Evolutionary conservation across 192 early-diverging fungal genomes (phyloP).

Genomic region (Spinellus fusiger): DNA sequence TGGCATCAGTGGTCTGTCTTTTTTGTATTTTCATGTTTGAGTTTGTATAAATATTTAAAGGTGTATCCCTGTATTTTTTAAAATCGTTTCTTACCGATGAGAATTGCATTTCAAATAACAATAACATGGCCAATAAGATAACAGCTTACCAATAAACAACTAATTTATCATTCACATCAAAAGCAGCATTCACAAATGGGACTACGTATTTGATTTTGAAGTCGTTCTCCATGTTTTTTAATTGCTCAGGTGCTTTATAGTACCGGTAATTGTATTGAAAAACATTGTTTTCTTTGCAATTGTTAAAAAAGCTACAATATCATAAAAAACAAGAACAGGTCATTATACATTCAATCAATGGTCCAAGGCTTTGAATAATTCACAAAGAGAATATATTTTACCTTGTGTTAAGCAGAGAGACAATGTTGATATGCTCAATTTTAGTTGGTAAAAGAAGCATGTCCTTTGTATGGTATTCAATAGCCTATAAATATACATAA

Average conservation of each 20-base stretch:
- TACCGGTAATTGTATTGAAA: constrained; percentile 1
- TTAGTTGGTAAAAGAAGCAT: constrained; percentile 1
- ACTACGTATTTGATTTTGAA: constrained; percentile 9
- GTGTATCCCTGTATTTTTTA: constrained; percentile 4
- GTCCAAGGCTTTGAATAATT: not conserved
- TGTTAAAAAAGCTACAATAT: constrained; percentile 3
- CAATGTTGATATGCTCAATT: constrained; percentile 9
- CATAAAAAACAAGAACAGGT: not conserved
- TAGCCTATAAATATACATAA: constrained; percentile 3
- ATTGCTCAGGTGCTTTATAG: constrained; percentile 4
- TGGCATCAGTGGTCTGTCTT: constrained; percentile 6
- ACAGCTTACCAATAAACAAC: constrained; percentile 10
- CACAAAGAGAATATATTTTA: constrained; percentile 1
- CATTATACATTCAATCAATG: constrained; percentile 1
- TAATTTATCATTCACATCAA: constrained; percentile 11
- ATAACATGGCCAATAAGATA: constrained; percentile 3
- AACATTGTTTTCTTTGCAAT: not conserved
- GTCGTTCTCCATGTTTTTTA: constrained; percentile 9
- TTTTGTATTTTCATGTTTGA: constrained; percentile 10
- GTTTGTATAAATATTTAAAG: constrained; percentile 1
- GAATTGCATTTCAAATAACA: not conserved
- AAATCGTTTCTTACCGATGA: constrained; percentile 6
- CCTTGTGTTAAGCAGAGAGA: constrained; percentile 2
- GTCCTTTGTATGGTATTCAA: constrained; percentile 1
- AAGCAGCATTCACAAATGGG: constrained; percentile 7